Evolutionary conservation across 2,329 filamentous ascomycete genomes (phyloP).

Genomic region (Botrytis deweyae): DNA sequence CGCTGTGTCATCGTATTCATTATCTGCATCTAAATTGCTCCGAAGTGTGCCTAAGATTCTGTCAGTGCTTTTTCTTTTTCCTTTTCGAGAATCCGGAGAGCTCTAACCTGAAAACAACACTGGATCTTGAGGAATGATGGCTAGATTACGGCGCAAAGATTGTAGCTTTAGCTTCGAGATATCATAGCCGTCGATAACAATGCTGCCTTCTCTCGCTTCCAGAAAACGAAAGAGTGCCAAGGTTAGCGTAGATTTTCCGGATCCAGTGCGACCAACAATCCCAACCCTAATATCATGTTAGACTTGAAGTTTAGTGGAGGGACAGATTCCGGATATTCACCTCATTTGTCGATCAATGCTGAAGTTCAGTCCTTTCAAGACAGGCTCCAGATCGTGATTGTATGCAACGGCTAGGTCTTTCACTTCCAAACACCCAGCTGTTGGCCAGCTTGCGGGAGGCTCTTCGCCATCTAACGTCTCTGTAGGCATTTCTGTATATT

Average conservation of each 20-base stretch:
- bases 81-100: slow-evolving; percentile 45
- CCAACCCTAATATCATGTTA: slow-evolving; percentile 27
- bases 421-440: slow-evolving; percentile 67
- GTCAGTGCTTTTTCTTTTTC: slow-evolving; percentile 57
- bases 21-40: slow-evolving; percentile 27
- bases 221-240: slow-evolving; percentile 32
- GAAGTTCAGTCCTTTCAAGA: slow-evolving; percentile 68
- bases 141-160: slow-evolving; percentile 35
- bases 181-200: slow-evolving; percentile 37
- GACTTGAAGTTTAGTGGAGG: background rate
- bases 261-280: slow-evolving; percentile 36
- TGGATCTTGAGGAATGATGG: slow-evolving; percentile 54
- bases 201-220: slow-evolving; percentile 43
- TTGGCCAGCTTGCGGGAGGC: slow-evolving; percentile 71
- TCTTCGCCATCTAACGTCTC: slow-evolving; percentile 63
- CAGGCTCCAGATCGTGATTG: slow-evolving; percentile 65
- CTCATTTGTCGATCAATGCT: slow-evolving; percentile 43
- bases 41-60: slow-evolving; percentile 44
- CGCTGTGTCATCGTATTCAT: slow-evolving; percentile 45
- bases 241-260: slow-evolving; percentile 35
- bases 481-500: slow-evolving; percentile 66
- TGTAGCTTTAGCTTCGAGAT: slow-evolving; percentile 38
- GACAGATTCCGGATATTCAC: background rate
- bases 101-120: slow-evolving; percentile 71
- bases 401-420: slow-evolving; percentile 68